These are phyloP conservation scores for Aechmea fasciata DNA, from an alignment of 176 grass and related monocot genomes.

Conservation along the genomic window DNA sequence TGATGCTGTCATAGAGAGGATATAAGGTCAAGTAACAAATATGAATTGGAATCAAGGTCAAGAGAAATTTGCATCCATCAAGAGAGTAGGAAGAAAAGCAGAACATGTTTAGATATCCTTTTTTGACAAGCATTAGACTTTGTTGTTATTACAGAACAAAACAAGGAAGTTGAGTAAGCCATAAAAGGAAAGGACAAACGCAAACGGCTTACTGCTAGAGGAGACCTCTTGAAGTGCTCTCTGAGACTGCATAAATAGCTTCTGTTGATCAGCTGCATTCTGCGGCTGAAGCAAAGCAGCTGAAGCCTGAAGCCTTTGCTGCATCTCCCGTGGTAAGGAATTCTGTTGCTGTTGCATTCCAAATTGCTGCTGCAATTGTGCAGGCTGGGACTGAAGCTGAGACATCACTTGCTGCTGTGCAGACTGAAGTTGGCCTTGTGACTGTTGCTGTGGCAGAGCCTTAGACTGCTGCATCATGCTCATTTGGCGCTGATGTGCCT, in stretches of 20 bases:
- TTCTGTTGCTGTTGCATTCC: constrained; percentile 42
- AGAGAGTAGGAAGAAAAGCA: too few species aligned
- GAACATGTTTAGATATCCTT: too few species aligned
- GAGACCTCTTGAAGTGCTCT: constrained; percentile 65
- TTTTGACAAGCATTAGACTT: too few species aligned
- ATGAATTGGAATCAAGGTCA: neutral
- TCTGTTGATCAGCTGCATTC: constrained; percentile 50
- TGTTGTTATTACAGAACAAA: too few species aligned
- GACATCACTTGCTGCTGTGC: constrained; percentile 66
- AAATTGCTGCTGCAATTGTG: constrained; percentile 47
- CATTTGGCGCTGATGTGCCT: constrained; percentile 31
- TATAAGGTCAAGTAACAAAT: neutral
- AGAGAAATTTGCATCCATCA: neutral
- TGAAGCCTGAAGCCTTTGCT: constrained; percentile 57
- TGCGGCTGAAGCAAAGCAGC: constrained; percentile 53
- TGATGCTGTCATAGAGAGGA: constrained; percentile 44
- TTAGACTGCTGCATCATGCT: constrained; percentile 48
- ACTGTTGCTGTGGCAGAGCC: constrained; percentile 40
- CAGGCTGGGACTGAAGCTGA: constrained; percentile 54
- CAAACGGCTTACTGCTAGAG: constrained; percentile 68
- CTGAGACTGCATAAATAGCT: constrained; percentile 57
- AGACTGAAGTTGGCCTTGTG: constrained; percentile 50
- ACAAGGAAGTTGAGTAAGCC: too few species aligned
- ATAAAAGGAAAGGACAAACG: neutral
- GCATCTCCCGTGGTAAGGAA: constrained; percentile 19